Evolutionary conservation across 2,329 filamentous ascomycete genomes (phyloP), one percentile per base, ranked within the genome.

Genomic region (Penicillium fuscoglaucum): DNA sequence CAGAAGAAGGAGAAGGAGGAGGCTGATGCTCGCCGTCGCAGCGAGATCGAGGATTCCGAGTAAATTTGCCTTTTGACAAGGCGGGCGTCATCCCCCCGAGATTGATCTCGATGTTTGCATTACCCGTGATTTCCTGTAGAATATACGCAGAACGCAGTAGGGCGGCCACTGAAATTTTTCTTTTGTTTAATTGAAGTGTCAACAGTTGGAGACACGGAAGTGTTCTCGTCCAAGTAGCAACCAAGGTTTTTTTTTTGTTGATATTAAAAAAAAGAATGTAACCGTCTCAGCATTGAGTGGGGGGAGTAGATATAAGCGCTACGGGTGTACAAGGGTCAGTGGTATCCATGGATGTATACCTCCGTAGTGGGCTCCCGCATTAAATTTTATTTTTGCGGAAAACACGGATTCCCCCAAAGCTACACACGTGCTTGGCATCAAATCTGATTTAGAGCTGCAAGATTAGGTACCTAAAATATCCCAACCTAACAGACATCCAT

Each of bases 1-100:
- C 75, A 79, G 70, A 71, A 76, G 68, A 77, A 78, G 66, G 74
- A 79, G 67, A 70, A 80, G 68, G 78, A 77, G 66, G 73, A 78
- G 68, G 73, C 70, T 49, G 74, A 80, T 62, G 68, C 69, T 46
- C 74, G 73, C 58, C 68, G 67, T 61, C 65, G 67, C 61, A 70
- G 68, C 48, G 69, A 69, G 66, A 55, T 66, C 41, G 64, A 64
- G 63, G 68, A 71, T 31, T 67, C 69, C 40, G 74, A 74, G 68
- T 75, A 75, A 72, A 68, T 61, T 48, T 56, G 47, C 57, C 45
- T 57, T 57, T 54, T 57, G 52, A 57, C 43, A 50, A 57, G 52
- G 33, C 37, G 52, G 46, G 37, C 37, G 24, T 58, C n/a, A 50
- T 40, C 26, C 19, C 63, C 61, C 55, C 53, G 52, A 60, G 62